Base-by-base conservation (phyloP, 2,329 filamentous ascomycete species). In the Acrocalymma vagum region DNA sequence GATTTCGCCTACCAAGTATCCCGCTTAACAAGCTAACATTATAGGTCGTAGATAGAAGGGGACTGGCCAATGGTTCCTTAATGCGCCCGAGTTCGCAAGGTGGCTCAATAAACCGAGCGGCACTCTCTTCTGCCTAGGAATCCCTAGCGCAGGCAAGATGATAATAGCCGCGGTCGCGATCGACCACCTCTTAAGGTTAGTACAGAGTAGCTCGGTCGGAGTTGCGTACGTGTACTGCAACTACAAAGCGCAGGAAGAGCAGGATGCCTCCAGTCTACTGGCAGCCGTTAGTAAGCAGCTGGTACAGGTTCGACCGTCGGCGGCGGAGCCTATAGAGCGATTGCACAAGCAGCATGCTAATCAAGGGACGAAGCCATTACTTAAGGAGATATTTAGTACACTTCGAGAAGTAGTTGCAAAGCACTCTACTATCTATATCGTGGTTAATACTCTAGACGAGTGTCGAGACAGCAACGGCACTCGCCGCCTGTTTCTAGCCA, bases 71-170 rank as follows among this genome's bases (percentile, higher is more conserved):
- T 80, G 76, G 76, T 53, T 80, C 1, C 46, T 79, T 0, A 48
- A 70, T 3, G 74, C 71, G 0, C 35, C 13, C 5, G 48, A 48
- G 23, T 42, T 45, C 13, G 5, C 35, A 23, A 31, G 22, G 9
- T 43, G 33, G 39, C 22, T 39, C 9, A n/a, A 20, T 15, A 9
- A 18, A 0, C 24, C 42, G 0, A 48, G 48, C 1, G 44, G 66
- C 20, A 73, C 58, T 0, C 42, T 80, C 0, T 77, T 75, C 45
- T 79, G 73, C 43, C 67, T 64, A 2, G 74, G 76, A 0, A 73
- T 75, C 11, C 74, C 74, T 1, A 75, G 76, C 3, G 70, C 74
- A 0, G 75, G 76, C 0, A 80, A 79, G 51, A 78, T 74, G 1
- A 73, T 77, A 2, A 37, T 74, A 1, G 52, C 71, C 0, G 66